These are phyloP conservation scores for Astragalus membranaceus DNA, from an alignment of 306 rosid genomes.

Conservation along the genomic window DNA sequence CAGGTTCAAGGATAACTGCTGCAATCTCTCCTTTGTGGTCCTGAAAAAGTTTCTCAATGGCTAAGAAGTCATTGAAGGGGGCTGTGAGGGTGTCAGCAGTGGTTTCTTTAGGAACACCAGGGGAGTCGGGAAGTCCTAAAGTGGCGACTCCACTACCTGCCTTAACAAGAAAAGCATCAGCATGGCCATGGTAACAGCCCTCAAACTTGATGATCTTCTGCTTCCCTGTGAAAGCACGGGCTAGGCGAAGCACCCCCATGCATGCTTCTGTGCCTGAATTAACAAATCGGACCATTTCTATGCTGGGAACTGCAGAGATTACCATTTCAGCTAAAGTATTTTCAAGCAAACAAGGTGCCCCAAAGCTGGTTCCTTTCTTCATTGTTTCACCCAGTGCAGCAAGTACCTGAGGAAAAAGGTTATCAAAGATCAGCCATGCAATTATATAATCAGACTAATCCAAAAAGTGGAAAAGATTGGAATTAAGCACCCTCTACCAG, in stretches of 20 bases:
- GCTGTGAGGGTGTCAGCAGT: constrained; percentile 70
- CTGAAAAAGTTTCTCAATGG: constrained; percentile 61
- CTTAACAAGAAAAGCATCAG: constrained; percentile 86
- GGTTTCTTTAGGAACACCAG: constrained; percentile 83
- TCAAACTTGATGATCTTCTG: constrained; percentile 75
- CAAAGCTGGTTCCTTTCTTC: constrained; percentile 95
- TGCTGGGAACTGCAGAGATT: constrained; percentile 77
- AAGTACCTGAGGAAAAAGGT: constrained; percentile 64
- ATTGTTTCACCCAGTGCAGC: constrained; percentile 80
- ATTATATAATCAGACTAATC: not conserved
- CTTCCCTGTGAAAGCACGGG: constrained; percentile 69
- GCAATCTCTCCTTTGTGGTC: constrained; percentile 60
- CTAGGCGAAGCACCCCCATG: constrained; percentile 78
- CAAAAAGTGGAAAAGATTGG: not conserved
- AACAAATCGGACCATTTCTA: constrained; percentile 89
- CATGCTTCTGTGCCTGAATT: constrained; percentile 96
- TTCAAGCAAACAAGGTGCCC: constrained; percentile 85
- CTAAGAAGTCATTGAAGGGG: constrained; percentile 58
- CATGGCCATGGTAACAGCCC: constrained; percentile 96
- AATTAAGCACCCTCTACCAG: not conserved
- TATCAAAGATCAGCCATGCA: not conserved
- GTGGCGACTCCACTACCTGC: constrained; percentile 96
- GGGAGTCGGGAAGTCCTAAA: constrained; percentile 90
- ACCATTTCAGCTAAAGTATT: constrained; percentile 71
- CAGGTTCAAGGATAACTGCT: constrained; percentile 77